A percentile compares a stretch with the other conserved stretches of the same genome.
Conservation (phyloP, 106 monocot species). For the Dendrobium huoshanense region DNA sequence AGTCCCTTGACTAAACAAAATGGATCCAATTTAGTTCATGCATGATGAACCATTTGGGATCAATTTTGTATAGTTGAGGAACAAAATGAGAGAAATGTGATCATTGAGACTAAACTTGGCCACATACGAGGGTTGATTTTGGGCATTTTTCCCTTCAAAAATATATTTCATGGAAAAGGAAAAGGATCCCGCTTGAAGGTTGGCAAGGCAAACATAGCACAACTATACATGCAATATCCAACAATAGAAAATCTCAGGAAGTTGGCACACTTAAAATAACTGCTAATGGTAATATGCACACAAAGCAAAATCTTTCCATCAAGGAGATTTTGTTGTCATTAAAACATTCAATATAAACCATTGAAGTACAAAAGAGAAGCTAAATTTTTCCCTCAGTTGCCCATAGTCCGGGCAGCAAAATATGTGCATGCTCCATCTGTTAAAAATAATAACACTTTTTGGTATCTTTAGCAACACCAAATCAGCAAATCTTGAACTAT, state of each 20-base stretch:
- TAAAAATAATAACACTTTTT: background rate
- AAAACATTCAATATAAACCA: background rate
- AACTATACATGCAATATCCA: no score
- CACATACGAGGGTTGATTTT: no score
- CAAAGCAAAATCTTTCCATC: background rate
- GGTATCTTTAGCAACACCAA: background rate
- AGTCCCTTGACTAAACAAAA: no score
- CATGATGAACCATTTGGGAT: no score
- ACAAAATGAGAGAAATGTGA: no score
- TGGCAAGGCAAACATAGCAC: background rate
- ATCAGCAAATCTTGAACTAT: background rate
- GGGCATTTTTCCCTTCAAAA: background rate
- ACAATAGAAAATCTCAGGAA: no score
- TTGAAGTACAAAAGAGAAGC: background rate
- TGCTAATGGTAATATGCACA: background rate
- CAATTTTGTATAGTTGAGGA: no score
- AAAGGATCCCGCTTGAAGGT: background rate
- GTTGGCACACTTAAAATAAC: background rate
- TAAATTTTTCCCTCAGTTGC: background rate
- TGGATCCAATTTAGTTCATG: no score
- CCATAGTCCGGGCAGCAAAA: background rate
- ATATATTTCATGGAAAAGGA: background rate
- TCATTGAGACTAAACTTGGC: no score
- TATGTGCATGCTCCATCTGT: background rate
- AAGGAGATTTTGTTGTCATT: background rate